phyloP scores from a whole-genome alignment of 768 basidiomycete genomes.

The Tubosaeta brunneosetosa region DNA sequence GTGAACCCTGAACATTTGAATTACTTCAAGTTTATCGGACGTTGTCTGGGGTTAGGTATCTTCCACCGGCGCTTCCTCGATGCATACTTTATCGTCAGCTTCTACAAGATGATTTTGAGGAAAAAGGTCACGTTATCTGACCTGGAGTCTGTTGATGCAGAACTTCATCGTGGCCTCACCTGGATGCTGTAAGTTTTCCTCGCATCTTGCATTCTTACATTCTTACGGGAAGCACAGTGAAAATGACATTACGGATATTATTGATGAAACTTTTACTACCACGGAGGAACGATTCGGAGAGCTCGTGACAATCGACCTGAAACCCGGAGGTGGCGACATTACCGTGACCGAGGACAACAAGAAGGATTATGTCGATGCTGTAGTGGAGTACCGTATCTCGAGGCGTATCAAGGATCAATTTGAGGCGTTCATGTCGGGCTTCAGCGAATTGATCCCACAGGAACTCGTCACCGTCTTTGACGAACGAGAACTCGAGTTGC shows the following conservation, averaged over 20 bases:
- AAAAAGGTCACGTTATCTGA: slow-evolving; percentile 95
- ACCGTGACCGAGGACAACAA: slow-evolving; percentile 97
- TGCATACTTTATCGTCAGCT: slow-evolving; percentile 98
- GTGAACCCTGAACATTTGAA: slow-evolving; percentile 99
- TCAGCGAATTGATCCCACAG: slow-evolving; percentile 98
- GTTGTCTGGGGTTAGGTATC: slow-evolving; percentile 91
- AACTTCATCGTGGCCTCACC: slow-evolving; percentile 88
- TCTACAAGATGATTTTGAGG: slow-evolving; percentile 99
- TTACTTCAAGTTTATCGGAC: slow-evolving; percentile 99
- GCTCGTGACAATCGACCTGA: slow-evolving; percentile 95
- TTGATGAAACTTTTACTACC: slow-evolving; percentile 96
- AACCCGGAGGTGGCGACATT: slow-evolving; percentile 78
- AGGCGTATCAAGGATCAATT: slow-evolving; percentile 98
- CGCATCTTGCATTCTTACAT: not conserved
- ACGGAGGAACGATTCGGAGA: slow-evolving; percentile 98
- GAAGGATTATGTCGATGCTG: slow-evolving; percentile 92
- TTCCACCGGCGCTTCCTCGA: slow-evolving; percentile 99
- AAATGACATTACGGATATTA: slow-evolving; percentile 96
- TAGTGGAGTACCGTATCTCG: slow-evolving; percentile 97
- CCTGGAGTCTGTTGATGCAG: slow-evolving; percentile 94
- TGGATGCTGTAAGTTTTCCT: slow-evolving; percentile 88
- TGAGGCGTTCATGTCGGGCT: slow-evolving; percentile 99
- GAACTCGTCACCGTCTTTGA: slow-evolving; percentile 98
- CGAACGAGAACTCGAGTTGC: slow-evolving; percentile 92
- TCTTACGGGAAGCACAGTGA: slow-evolving; percentile 50